Conservation (phyloP, 2,329 filamentous ascomycete genomes). For the Alternaria atra region DNA sequence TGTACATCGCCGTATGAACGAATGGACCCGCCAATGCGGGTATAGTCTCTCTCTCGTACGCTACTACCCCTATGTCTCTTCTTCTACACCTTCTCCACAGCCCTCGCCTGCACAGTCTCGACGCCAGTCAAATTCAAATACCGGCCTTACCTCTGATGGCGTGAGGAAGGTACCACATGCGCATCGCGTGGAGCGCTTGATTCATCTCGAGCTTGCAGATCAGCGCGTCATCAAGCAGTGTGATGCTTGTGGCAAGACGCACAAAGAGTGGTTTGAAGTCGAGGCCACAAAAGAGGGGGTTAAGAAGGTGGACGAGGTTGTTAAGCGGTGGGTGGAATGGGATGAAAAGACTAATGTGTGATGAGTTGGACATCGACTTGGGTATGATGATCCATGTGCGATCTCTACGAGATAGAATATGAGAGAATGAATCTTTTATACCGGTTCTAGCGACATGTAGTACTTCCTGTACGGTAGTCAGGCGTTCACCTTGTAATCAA, state of each 20-base stretch:
- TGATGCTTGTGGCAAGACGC: slow-evolving; percentile 79
- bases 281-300: slow-evolving; percentile 77
- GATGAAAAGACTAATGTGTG: slow-evolving; percentile 61
- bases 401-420: not conserved
- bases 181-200: slow-evolving; percentile 86
- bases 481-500: not conserved
- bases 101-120: slow-evolving; percentile 34
- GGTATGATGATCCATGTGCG: not conserved
- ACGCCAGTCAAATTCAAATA: slow-evolving; percentile 31
- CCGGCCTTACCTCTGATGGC: slow-evolving; percentile 25
- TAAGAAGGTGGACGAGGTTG: slow-evolving; percentile 73
- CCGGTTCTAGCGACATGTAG: not conserved
- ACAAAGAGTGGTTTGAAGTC: slow-evolving; percentile 96
- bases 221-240: slow-evolving; percentile 71
- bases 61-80: slow-evolving; percentile 82
- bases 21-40: slow-evolving; percentile 93
- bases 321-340: slow-evolving; percentile 88
- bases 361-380: not conserved
- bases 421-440: not conserved
- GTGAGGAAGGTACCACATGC: slow-evolving; percentile 81
- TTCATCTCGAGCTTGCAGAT: slow-evolving; percentile 84
- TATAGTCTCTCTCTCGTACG: slow-evolving; percentile 87
- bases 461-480: not conserved
- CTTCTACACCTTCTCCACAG: slow-evolving; percentile 37
- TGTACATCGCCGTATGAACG: slow-evolving; percentile 87